Conservation (phyloP, 2,329 filamentous ascomycete genomes). For the Trichoderma asperellum region DNA sequence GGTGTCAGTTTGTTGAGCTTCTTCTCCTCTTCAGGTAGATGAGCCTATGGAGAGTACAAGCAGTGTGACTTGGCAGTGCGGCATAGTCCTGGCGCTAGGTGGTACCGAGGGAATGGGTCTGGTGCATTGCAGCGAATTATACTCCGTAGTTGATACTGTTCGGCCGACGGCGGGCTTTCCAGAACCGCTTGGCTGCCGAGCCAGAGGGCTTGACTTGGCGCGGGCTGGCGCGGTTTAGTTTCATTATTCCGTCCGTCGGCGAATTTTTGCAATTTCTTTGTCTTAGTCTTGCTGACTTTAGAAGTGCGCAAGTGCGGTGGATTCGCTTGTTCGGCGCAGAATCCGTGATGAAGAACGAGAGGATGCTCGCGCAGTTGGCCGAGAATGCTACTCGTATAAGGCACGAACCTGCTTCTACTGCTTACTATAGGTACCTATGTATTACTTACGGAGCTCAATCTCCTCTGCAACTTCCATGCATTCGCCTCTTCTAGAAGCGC, state of each 20-base stretch:
- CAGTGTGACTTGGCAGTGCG: neutral
- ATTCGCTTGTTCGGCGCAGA: neutral
- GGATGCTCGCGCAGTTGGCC: neutral
- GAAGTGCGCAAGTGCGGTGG: neutral
- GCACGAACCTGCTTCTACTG: neutral
- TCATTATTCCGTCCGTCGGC: neutral
- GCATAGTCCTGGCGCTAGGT: neutral
- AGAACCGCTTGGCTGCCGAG: neutral
- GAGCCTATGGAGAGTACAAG: neutral
- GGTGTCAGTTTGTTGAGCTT: neutral
- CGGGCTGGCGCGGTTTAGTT: neutral
- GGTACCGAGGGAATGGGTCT: neutral
- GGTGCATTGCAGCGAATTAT: neutral
- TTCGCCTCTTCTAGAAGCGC: neutral
- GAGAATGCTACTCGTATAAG: neutral
- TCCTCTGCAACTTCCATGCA: neutral
- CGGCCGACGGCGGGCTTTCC: neutral
- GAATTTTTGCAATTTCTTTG: neutral
- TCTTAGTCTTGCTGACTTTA: neutral
- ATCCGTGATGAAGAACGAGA: neutral
- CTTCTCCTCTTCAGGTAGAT: neutral
- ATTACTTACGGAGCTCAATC: neutral
- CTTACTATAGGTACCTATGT: neutral
- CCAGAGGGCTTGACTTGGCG: neutral
- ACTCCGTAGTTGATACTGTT: neutral